Percentiles rank a stretch among this genome's conserved stretches.
These are phyloP conservation scores for Lachnellula occidentalis DNA, from an alignment of 2,329 filamentous ascomycete species.

Conservation along the genomic window DNA sequence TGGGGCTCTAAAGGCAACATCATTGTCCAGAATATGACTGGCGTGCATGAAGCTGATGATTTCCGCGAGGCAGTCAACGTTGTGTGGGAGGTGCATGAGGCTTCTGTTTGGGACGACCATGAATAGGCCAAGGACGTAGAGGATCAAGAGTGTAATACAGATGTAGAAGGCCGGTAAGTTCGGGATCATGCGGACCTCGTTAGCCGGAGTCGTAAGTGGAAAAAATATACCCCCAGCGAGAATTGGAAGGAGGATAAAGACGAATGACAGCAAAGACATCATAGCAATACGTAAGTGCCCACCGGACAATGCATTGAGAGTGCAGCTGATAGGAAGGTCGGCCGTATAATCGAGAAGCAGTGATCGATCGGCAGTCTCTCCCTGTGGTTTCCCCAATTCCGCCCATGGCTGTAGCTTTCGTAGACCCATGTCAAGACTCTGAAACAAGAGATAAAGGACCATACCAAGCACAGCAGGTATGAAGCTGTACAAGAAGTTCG, in stretches of 20 bases:
- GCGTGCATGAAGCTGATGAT: slow-evolving; percentile 72
- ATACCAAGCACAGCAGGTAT: slow-evolving; percentile 64
- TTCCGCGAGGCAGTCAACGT: slow-evolving; percentile 66
- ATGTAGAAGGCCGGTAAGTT: slow-evolving; percentile 69
- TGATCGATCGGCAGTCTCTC: slow-evolving; percentile 55
- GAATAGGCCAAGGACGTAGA: slow-evolving; percentile 63
- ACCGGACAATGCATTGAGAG: slow-evolving; percentile 47
- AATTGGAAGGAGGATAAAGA: slow-evolving; percentile 59
- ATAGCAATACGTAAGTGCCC: slow-evolving; percentile 63
- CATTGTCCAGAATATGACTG: slow-evolving; percentile 59
- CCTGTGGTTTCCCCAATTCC: slow-evolving; percentile 51
- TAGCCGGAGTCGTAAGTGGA: slow-evolving; percentile 54
- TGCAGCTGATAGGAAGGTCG: slow-evolving; percentile 53
- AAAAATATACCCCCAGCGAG: slow-evolving; percentile 68
- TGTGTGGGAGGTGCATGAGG: slow-evolving; percentile 65
- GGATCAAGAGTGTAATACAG: slow-evolving; percentile 62
- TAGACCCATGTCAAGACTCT: slow-evolving; percentile 59
- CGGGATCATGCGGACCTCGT: slow-evolving; percentile 60
- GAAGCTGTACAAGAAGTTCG: slow-evolving; percentile 84
- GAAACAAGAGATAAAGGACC: slow-evolving; percentile 60
- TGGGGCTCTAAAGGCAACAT: slow-evolving; percentile 67
- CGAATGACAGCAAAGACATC: slow-evolving; percentile 52
- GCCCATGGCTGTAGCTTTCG: slow-evolving; percentile 66
- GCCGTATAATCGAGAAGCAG: slow-evolving; percentile 67
- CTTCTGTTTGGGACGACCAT: slow-evolving; percentile 57